Evolutionary conservation across 2,329 filamentous ascomycete genomes (phyloP), one percentile per base, ranked within the genome.

Genomic region (Claviceps arundinis): DNA sequence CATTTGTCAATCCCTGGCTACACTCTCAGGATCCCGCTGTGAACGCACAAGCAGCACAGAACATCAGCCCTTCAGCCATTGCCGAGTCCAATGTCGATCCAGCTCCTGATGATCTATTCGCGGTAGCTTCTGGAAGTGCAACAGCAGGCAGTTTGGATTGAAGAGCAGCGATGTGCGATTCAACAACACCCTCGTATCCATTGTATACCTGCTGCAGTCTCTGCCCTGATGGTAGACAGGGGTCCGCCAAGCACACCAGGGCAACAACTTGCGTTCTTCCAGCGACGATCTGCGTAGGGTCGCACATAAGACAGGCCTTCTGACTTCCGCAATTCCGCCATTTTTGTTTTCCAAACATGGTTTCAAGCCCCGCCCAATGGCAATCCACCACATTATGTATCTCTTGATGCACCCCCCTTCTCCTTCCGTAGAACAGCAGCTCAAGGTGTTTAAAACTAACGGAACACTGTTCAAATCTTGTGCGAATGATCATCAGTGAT

Each of bases 181-280:
- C 30, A 4, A 48, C 26, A 41, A 37, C 38, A 7, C 16, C 40
- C 9, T 44, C 19, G 16, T 24, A 37, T 2, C 8, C 16, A 8
- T 30, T 41, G 34, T 30, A 11, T 3, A 46, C 14, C 40, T 16
- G 44, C 30, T 26, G 26, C 16, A 52, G 17, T 38, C 14, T 30
- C 19, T n/a, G 11, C 11, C 8, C 14, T 5, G 46, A 45, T 6
- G 51, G 51, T 9, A 52, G 17, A 19, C 44, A n/a, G n/a, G 45
- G 7, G 41, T 52, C 46, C 4, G 37, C 30, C 13, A 52, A 37
- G 50, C 50, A 52, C 5, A 48, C 45, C 16, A 52, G 40, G 24
- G 51, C 51, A 6, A 52, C 46, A 24, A 46, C 17, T 19, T 52
- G 45, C 3, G 46, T 52, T 37, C 51, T 42, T 8, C 46, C 51